Evolutionary conservation across 139 green algal genomes (phyloP).

Genomic region (Closterium sp.): DNA sequence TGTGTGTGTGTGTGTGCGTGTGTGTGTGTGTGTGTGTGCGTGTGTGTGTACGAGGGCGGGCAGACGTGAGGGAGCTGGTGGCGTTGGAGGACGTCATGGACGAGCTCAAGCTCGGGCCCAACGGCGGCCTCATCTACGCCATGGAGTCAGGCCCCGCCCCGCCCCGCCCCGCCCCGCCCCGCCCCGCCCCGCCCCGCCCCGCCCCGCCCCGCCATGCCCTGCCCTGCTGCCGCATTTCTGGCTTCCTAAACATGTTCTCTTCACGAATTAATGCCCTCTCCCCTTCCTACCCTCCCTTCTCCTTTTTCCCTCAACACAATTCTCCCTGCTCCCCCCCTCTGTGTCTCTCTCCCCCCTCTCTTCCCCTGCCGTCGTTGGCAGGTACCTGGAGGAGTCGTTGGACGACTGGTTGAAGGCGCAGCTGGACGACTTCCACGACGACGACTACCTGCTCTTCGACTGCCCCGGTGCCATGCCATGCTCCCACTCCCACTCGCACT

Average conservation of each 20-base stretch:
- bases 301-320: too few species aligned
- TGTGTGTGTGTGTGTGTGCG: too few species aligned
- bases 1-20: neutral
- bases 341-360: neutral
- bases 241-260: neutral
- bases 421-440: slow-evolving; percentile 83
- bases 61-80: slow-evolving; percentile 52
- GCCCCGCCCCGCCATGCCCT: too few species aligned
- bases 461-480: slow-evolving; percentile 35
- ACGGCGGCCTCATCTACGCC: slow-evolving; percentile 94
- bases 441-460: slow-evolving; percentile 86
- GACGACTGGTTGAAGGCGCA: slow-evolving; percentile 89
- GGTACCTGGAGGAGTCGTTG: slow-evolving; percentile 87
- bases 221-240: neutral
- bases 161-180: too few species aligned
- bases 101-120: slow-evolving; percentile 92
- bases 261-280: too few species aligned
- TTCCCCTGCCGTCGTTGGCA: neutral
- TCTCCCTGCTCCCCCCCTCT: too few species aligned
- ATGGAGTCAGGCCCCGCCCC: slow-evolving; percentile 78
- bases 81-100: slow-evolving; percentile 92
- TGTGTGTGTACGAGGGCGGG: too few species aligned
- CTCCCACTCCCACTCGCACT: neutral
- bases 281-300: too few species aligned
- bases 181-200: too few species aligned